phyloP scores from a whole-genome alignment of 805 yeast genomes.

The Lipomyces lipofer region DNA sequence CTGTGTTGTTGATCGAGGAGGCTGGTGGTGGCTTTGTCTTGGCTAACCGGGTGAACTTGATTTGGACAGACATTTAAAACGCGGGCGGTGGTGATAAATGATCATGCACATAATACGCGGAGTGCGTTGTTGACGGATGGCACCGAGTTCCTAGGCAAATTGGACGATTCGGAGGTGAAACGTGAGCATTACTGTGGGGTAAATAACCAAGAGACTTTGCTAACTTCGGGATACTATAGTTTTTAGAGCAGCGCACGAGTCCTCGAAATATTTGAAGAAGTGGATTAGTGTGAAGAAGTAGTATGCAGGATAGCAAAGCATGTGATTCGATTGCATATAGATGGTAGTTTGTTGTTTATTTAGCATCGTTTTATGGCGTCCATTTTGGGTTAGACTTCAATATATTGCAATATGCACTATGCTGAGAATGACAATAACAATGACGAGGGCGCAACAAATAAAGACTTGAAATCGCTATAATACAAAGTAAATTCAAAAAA shows the following conservation, averaged over 20 bases:
- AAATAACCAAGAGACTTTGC: neutral
- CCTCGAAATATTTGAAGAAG: conserved; percentile 24
- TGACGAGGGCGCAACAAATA: no score
- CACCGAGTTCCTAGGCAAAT: conserved; percentile 56
- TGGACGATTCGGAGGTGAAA: conserved; percentile 75
- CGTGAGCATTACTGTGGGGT: conserved; percentile 27
- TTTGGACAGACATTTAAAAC: conserved; percentile 56
- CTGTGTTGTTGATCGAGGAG: neutral
- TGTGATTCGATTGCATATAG: neutral
- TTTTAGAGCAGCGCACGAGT: conserved; percentile 24
- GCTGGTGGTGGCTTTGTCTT: neutral
- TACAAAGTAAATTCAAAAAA: no score
- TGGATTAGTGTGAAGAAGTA: conserved; percentile 26
- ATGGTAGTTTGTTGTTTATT: no score
- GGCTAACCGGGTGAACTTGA: neutral
- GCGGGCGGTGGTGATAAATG: conserved; percentile 71
- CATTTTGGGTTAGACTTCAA: no score
- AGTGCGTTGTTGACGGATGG: conserved; percentile 46
- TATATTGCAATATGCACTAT: no score
- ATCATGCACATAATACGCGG: conserved; percentile 58
- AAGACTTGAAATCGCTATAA: no score
- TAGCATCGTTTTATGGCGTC: no score
- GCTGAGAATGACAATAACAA: no score
- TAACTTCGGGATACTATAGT: conserved; percentile 6
- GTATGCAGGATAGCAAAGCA: neutral